phyloP scores from a whole-genome alignment of 2,329 filamentous ascomycete genomes.

The Chaetothyriales sp. region DNA sequence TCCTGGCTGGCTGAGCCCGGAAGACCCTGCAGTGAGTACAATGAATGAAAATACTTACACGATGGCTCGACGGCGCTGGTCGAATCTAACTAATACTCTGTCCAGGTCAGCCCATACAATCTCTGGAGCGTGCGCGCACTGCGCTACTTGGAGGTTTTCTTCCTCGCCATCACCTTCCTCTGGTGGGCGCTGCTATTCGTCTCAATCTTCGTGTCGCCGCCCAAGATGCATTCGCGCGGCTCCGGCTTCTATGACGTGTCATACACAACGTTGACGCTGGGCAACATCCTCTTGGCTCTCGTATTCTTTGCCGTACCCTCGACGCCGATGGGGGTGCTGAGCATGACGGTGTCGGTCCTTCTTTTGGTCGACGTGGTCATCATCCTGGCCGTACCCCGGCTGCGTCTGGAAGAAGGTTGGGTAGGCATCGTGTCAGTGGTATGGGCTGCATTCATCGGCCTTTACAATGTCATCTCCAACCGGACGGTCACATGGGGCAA shows the following conservation, averaged over 20 bases:
- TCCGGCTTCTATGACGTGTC: slow-evolving; percentile 86
- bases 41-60: not conserved
- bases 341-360: slow-evolving; percentile 49
- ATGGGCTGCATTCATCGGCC: slow-evolving; percentile 64
- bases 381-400: slow-evolving; percentile 56
- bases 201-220: slow-evolving; percentile 78
- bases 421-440: slow-evolving; percentile 73
- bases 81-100: not conserved
- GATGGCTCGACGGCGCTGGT: slow-evolving; percentile 1
- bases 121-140: slow-evolving; percentile 76
- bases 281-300: slow-evolving; percentile 59
- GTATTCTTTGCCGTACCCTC: slow-evolving; percentile 82
- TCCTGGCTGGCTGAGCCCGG: slow-evolving; percentile 55
- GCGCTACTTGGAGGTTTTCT: slow-evolving; percentile 60
- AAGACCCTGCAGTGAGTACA: slow-evolving; percentile 63
- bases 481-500: slow-evolving; percentile 83
- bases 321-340: slow-evolving; percentile 58
- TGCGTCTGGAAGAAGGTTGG: slow-evolving; percentile 76
- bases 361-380: slow-evolving; percentile 64
- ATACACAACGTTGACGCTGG: slow-evolving; percentile 63
- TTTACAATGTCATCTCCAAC: slow-evolving; percentile 68
- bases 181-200: slow-evolving; percentile 91
- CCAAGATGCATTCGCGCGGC: slow-evolving; percentile 68
- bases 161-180: slow-evolving; percentile 60
- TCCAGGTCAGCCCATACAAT: slow-evolving; percentile 70